phyloP scores from a whole-genome alignment of 78 protist genomes.

The Guillardia theta region DNA sequence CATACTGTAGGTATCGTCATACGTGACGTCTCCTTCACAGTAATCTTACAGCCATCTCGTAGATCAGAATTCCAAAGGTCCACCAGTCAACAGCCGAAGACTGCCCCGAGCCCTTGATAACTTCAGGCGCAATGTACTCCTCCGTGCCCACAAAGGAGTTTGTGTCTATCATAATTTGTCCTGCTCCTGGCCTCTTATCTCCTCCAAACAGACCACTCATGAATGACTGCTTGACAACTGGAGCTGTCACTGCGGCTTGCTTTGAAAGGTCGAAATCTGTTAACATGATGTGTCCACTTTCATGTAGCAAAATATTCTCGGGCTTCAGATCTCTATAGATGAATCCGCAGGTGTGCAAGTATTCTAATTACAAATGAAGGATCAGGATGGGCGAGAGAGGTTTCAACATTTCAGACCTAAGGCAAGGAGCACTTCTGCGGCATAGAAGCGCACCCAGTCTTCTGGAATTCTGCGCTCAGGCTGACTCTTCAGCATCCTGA shows the following conservation, averaged over 20 bases:
- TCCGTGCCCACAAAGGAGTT: slow-evolving; percentile 80
- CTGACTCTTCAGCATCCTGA: slow-evolving; percentile 37
- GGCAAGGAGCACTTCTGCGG: slow-evolving; percentile 79
- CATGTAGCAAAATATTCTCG: slow-evolving; percentile 70
- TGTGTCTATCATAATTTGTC: slow-evolving; percentile 26
- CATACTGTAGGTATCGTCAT: not conserved
- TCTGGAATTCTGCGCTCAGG: slow-evolving; percentile 34
- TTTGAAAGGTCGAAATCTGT: slow-evolving; percentile 45
- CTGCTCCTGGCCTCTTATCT: not conserved
- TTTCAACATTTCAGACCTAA: slow-evolving; percentile 35
- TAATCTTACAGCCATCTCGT: not conserved
- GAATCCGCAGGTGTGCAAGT: slow-evolving; percentile 14
- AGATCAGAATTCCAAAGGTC: slow-evolving; percentile 26
- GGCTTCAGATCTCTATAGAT: slow-evolving; percentile 63
- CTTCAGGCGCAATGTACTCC: slow-evolving; percentile 27
- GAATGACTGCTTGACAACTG: not conserved
- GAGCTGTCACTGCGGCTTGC: not conserved
- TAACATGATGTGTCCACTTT: slow-evolving; percentile 44
- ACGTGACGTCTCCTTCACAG: not conserved
- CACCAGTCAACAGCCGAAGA: slow-evolving; percentile 30
- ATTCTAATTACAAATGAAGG: not conserved
- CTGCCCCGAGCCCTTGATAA: slow-evolving; percentile 36
- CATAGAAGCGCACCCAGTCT: slow-evolving; percentile 62
- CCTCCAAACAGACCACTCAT: not conserved
- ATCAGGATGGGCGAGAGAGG: not conserved